Base-by-base conservation (phyloP, 805 yeast genomes). In the Kodamaea laetipori region DNA sequence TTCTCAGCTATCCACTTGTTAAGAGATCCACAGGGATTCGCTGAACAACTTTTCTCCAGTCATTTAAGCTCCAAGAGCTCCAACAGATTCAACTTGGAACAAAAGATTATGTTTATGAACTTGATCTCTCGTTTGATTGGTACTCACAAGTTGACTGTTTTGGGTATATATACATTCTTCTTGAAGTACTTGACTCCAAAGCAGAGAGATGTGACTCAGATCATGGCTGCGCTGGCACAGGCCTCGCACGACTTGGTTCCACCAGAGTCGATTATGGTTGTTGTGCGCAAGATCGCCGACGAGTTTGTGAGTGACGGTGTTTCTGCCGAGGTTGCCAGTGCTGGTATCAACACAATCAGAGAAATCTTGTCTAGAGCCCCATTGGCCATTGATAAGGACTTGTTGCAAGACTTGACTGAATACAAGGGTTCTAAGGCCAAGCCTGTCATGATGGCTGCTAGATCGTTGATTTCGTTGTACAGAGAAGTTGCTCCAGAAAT, bases 221-320 rank as follows among this genome's bases (percentile, higher is more conserved):
- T 94, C 51, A 80, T 94, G 88, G 98, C 99, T 6, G 96, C 98
- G 3, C 76, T 87, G 37, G 99, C 99, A 0, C 99, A 94, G 71
- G 89, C 98, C 0, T 79, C 95, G 19, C 99, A 94, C 61, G 98
- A 94, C 58, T 73, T 94, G 57, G 97, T 94, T 6, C 99, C 99
- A 18, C 99, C 99, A 4, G 99, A 94, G 62, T 80, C 82, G 11
- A 78, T 94, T 47, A 71, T 77, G 35, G 83, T 84, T 39, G 81
- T 94, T 53, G 83, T 94, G 7, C 80, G 96, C 45, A 94, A 92
- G 60, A 82, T 94, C 52, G 98, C 99, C 1, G 95, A 94, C 66
- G 99, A 94, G 67, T 94, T 94, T 57, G 97, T 94, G 18, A 86
- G 96, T 53, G 98, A 94, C 60, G 99, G 99, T 75, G 99, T 94